These are phyloP conservation scores for Cladophialophora carrionii DNA, from an alignment of 2,329 filamentous ascomycete genomes.

Conservation along the genomic window DNA sequence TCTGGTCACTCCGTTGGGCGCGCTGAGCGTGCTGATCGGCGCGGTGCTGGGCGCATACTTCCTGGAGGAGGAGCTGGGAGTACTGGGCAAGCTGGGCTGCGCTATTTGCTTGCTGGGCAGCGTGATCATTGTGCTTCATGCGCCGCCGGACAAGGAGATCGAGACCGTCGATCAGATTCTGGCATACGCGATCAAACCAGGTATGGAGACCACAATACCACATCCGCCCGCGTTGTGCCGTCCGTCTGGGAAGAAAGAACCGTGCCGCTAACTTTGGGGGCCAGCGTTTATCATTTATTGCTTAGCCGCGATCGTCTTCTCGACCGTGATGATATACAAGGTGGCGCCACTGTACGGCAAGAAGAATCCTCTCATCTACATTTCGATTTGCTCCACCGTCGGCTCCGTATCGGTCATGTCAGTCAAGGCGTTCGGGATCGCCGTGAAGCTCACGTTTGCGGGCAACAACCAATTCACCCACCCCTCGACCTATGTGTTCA, in stretches of 20 bases:
- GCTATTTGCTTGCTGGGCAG: constrained; percentile 95
- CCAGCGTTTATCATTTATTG: constrained; percentile 90
- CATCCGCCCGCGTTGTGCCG: neutral
- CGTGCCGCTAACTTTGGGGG: constrained; percentile 24
- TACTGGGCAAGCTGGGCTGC: constrained; percentile 88
- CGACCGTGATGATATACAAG: constrained; percentile 93
- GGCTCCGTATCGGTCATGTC: constrained; percentile 99
- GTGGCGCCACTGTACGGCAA: constrained; percentile 87
- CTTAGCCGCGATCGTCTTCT: constrained; percentile 76
- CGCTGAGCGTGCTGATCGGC: constrained; percentile 90
- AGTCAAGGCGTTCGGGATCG: constrained; percentile 97
- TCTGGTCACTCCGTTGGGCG: constrained; percentile 90
- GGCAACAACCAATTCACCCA: constrained; percentile 95
- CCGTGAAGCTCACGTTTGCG: constrained; percentile 87
- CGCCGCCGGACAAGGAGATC: constrained; percentile 90
- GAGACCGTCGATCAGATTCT: constrained; percentile 90
- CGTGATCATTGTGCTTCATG: constrained; percentile 96
- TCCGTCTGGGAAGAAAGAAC: neutral
- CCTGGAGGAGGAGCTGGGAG: constrained; percentile 85
- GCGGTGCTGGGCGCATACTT: constrained; percentile 95
- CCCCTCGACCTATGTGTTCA: constrained; percentile 95
- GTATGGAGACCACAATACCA: constrained; percentile 55
- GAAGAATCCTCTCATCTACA: constrained; percentile 92
- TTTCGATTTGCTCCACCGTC: constrained; percentile 96
- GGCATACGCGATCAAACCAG: constrained; percentile 84